Conservation (phyloP, 768 basidiomycete genomes). For the Ramaria sp. region DNA sequence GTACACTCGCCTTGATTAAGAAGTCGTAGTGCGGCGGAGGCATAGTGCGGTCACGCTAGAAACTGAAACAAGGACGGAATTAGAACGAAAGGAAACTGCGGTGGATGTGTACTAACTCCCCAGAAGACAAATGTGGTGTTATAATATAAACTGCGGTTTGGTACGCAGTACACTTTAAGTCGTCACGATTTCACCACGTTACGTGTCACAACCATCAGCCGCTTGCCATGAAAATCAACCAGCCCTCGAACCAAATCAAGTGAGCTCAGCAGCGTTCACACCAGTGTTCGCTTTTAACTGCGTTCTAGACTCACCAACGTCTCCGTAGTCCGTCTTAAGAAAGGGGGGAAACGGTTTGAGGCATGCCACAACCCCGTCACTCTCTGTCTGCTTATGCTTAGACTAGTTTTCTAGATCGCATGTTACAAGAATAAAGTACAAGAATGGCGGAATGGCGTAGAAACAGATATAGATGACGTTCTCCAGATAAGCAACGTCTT, state of each 20-base stretch:
- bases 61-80: neutral
- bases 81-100: neutral
- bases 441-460: constrained; percentile 89
- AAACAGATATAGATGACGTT: constrained; percentile 90
- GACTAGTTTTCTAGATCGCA: constrained; percentile 51
- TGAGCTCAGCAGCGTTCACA: constrained; percentile 19
- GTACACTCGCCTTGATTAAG: constrained; percentile 75
- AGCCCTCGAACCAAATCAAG: constrained; percentile 90
- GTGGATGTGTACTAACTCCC: neutral
- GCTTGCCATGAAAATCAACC: constrained; percentile 47
- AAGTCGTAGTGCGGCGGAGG: constrained; percentile 96
- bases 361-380: constrained; percentile 28
- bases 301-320: constrained; percentile 85
- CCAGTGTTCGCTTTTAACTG: neutral
- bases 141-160: neutral
- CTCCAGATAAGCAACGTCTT: constrained; percentile 96
- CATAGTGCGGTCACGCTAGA: constrained; percentile 29
- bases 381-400: neutral
- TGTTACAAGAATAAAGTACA: constrained; percentile 99
- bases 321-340: constrained; percentile 90
- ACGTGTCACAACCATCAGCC: too few species aligned
- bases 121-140: neutral
- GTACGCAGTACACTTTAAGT: neutral
- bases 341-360: constrained; percentile 96
- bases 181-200: neutral